Conservation (phyloP, 208 protist genomes). For the Blechomonas ayalai region DNA sequence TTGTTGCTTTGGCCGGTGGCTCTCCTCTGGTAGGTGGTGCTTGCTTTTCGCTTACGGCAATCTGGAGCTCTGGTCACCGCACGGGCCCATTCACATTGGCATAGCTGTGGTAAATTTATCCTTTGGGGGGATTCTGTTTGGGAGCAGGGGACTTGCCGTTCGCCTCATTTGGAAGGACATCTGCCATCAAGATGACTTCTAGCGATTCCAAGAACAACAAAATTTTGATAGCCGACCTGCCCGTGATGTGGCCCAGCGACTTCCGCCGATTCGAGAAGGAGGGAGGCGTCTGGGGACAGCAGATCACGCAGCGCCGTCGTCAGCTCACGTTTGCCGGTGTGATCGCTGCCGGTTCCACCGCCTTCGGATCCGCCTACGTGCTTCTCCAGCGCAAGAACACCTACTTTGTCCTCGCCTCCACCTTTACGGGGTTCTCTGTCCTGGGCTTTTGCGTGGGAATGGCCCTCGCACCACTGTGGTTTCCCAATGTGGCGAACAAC, state of each 20-base stretch:
- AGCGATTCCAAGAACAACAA: conserved; percentile 15
- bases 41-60: too few relatives aligned
- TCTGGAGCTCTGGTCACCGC: too few relatives aligned
- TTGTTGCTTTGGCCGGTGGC: too few relatives aligned
- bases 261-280: conserved; percentile 76
- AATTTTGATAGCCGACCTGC: conserved; percentile 75
- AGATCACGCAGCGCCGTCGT: conserved; percentile 65
- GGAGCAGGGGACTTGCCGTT: too few relatives aligned
- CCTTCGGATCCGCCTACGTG: conserved; percentile 55
- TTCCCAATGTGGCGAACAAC: conserved; percentile 76
- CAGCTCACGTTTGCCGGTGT: conserved; percentile 68
- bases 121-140: too few relatives aligned
- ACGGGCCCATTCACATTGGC: too few relatives aligned
- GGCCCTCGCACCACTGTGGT: conserved; percentile 54
- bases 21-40: too few relatives aligned
- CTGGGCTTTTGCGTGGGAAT: conserved; percentile 79
- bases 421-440: conserved; percentile 69
- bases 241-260: conserved; percentile 86
- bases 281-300: conserved; percentile 74
- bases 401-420: conserved; percentile 71
- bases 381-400: conserved; percentile 65
- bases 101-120: too few relatives aligned
- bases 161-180: too few relatives aligned
- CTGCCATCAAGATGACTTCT: conserved; percentile 8
- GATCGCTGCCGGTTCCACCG: conserved; percentile 24